Percentiles rank a stretch among this genome's conserved stretches.
Conservation (phyloP, 176 grass and related monocot genomes). For the Phoenix dactylifera region DNA sequence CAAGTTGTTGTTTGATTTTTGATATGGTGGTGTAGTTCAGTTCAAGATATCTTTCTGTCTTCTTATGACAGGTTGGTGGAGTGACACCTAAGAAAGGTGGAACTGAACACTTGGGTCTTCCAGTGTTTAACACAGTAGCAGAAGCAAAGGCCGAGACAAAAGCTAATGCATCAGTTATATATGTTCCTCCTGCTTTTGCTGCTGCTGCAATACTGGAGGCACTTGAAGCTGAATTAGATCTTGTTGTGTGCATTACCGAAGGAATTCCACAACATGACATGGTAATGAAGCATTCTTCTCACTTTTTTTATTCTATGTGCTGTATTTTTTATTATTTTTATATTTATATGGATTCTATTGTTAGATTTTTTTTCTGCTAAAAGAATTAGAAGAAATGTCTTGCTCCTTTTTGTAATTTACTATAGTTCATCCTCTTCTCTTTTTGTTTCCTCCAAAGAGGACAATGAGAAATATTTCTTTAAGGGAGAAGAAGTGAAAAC, state of each 20-base stretch:
- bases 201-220: not conserved
- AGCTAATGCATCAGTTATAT: not conserved
- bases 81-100: not conserved
- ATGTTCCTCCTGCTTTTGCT: not conserved
- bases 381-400: too few species aligned
- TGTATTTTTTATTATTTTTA: too few species aligned
- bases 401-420: too few species aligned
- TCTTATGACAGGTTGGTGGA: not conserved
- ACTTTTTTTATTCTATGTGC: too few species aligned
- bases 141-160: not conserved
- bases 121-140: not conserved
- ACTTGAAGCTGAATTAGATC: not conserved
- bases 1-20: too few species aligned
- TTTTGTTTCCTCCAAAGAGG: too few species aligned
- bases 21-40: not conserved
- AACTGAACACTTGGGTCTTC: not conserved
- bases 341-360: too few species aligned
- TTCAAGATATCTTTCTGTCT: not conserved
- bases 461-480: too few species aligned
- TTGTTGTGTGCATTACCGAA: constrained; percentile 2
- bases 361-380: too few species aligned
- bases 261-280: constrained; percentile 1
- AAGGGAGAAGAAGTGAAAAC: too few species aligned
- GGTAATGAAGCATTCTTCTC: not conserved
- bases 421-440: too few species aligned